These are phyloP conservation scores for Daldinia decipiens DNA, from an alignment of 495 filamentous ascomycete species.

Conservation along the genomic window DNA sequence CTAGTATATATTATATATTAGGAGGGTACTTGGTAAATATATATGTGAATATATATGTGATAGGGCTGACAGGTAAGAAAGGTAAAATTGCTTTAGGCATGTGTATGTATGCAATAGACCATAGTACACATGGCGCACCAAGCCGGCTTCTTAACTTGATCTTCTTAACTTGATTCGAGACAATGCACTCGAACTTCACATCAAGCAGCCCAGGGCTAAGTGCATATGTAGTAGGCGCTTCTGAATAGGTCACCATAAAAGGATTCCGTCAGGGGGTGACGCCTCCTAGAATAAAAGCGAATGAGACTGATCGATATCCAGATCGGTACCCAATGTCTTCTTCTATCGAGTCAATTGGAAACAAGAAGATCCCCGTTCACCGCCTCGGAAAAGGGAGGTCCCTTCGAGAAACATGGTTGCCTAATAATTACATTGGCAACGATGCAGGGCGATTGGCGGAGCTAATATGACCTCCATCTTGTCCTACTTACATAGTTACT, in stretches of 20 bases:
- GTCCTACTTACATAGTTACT: conserved; percentile 14
- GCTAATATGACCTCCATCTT: conserved; percentile 8
- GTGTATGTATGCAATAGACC: no score
- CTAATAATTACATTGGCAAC: conserved; percentile 35
- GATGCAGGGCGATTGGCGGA: conserved; percentile 34
- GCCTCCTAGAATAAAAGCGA: conserved; percentile 25
- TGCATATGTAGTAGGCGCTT: conserved; percentile 8
- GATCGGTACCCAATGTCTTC: conserved; percentile 32
- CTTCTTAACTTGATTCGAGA: not conserved
- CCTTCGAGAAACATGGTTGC: conserved; percentile 38
- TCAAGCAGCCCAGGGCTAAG: conserved; percentile 14
- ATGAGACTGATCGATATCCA: conserved; percentile 31
- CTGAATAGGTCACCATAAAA: conserved; percentile 32
- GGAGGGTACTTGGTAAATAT: not conserved
- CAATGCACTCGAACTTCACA: not conserved
- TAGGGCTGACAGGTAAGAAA: conserved; percentile 31
- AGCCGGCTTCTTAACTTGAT: not conserved
- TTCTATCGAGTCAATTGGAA: conserved; percentile 24
- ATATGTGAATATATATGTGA: conserved; percentile 27
- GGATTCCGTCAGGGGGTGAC: conserved; percentile 37
- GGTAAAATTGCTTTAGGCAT: not conserved
- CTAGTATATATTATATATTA: no score
- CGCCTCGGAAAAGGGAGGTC: conserved; percentile 38
- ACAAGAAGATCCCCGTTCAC: conserved; percentile 34
- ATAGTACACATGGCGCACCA: not conserved